phyloP scores from a whole-genome alignment of 1,139 yeast genomes.

The Yamadazyma epiphylla region DNA sequence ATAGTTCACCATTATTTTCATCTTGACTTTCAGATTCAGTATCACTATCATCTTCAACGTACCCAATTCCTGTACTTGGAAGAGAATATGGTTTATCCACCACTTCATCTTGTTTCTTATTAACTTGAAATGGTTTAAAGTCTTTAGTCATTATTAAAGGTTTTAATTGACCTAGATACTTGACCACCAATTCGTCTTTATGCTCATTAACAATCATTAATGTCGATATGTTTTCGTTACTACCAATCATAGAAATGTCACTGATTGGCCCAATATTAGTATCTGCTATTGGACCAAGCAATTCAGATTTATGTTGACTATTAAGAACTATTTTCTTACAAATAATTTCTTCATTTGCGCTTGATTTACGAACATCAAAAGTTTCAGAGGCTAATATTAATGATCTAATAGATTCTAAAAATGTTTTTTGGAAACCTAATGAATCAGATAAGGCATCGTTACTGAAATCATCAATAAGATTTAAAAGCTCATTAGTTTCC shows the following conservation, averaged over 20 bases:
- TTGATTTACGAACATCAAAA: not conserved
- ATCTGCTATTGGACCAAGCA: constrained; percentile 13
- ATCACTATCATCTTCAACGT: constrained; percentile 23
- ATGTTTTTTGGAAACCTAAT: constrained; percentile 2
- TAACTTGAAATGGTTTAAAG: not conserved
- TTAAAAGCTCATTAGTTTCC: constrained; percentile 20
- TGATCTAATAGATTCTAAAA: constrained; percentile 2
- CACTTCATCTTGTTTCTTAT: not conserved
- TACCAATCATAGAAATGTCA: constrained; percentile 17
- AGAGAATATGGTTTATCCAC: constrained; percentile 16
- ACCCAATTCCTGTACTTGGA: constrained; percentile 39
- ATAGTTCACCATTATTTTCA: not conserved
- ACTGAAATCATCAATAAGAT: constrained; percentile 7
- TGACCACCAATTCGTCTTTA: constrained; percentile 13
- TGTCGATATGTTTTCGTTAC: constrained; percentile 13
- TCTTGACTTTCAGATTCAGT: constrained; percentile 3
- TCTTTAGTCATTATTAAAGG: constrained; percentile 25
- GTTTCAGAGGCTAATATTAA: not conserved
- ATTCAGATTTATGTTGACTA: not conserved
- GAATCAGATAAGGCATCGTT: not conserved
- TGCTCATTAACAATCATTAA: constrained; percentile 17
- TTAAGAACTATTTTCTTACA: not conserved
- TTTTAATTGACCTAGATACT: constrained; percentile 26
- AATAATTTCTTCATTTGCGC: not conserved
- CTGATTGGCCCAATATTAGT: constrained; percentile 11